Evolutionary conservation across 1,139 yeast species (phyloP), one percentile per base, ranked within the genome.

Genomic region (Taphrina wiesneri): DNA sequence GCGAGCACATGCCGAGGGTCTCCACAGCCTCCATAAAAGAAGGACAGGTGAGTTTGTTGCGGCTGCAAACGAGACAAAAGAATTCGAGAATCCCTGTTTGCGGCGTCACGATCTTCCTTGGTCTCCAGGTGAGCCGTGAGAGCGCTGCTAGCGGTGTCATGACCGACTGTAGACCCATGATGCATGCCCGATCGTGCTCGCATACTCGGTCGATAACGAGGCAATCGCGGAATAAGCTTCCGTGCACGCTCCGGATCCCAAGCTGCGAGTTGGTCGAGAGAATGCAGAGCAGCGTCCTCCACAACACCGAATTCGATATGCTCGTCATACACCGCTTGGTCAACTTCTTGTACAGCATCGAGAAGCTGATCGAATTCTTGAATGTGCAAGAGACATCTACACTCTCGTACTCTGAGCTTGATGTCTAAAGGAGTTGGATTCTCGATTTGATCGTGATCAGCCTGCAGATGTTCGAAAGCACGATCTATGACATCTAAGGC

Each of bases 241-340:
- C 56, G 30, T n/a, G 64, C 64, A 17, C 56, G 34, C 3, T 52
- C 56, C 2, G 64, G 28, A 28, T 41, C 57, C 64, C 64, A 60
- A 23, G 56, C 57, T 6, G 64, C 46, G 32, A 60, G 57, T 21
- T 60, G 64, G 39, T 60, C 64, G 25, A 60, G 52, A 17, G 57
- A 51, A 41, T 60, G 64, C 51, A 60, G 47, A 26, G 64, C 64
- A 19, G 64, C 64, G 26, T 60, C 64, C 51, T 60, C 64, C n/a
- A 60, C 47, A 11, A 60, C 57, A n/a, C 64, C 64, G 41, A 60
- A 60, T 19, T 60, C 64, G 28, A 60, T 34, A 30, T 60, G 57
- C 51, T 60, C 57, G 28, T 60, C 64, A 23, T 60, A 60, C 19
- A 60, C 57, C 3, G 57, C 41, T 32, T 60, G 64, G 13, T 43